Base-by-base conservation (phyloP, 2,329 filamentous ascomycete species). In the Arthrobotrys iridis region DNA sequence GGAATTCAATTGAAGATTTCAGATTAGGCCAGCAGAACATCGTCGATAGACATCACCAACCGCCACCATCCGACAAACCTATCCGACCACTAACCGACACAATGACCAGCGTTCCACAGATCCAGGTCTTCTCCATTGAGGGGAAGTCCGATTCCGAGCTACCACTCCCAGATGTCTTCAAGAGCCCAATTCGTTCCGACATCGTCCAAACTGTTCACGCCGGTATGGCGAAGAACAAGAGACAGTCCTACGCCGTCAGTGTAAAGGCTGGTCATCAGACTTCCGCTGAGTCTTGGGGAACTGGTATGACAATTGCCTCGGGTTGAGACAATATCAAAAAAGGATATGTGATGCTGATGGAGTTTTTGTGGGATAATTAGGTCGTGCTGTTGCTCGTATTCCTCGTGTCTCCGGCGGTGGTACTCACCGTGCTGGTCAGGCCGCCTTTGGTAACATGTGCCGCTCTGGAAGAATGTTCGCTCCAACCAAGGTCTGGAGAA, bases 211-310 rank as follows among this genome's bases (percentile, higher is more conserved):
- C 85, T 80, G 89, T 98, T 83, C 95, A 99, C 91, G 96, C 93
- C 83, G 95, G 95, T 83, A 96, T 99, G 88, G 94, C 94, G 85
- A 99, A 99, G 93, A 99, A 99, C 91, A 97, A 96, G 91, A 91
- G 95, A 85, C 95, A 99, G 87, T 93, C 95, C 81, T 99, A 99
- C 86, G 90, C 95, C 83, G 95, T 99, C 88, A 97, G 93, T 91
- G 94, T 98, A 91, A 99, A 99, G 92, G 95, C 95, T 84, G 95
- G 95, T 88, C 95, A 99, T 88, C 95, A 99, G 88, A 99, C 95
- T 84, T 97, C 93, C 86, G 95, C 95, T 84, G 95, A 99, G 89
- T 99, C 96, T 81, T 99, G 95, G 95, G 94, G 94, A 90, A 98
- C 94, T 87, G 94, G 93, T 96, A 85, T 86, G 50, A 10, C 37